Percentiles rank a stretch among this genome's conserved stretches.
phyloP scores from a whole-genome alignment of 2,329 filamentous ascomycete genomes.

The Helminthosporium solani region DNA sequence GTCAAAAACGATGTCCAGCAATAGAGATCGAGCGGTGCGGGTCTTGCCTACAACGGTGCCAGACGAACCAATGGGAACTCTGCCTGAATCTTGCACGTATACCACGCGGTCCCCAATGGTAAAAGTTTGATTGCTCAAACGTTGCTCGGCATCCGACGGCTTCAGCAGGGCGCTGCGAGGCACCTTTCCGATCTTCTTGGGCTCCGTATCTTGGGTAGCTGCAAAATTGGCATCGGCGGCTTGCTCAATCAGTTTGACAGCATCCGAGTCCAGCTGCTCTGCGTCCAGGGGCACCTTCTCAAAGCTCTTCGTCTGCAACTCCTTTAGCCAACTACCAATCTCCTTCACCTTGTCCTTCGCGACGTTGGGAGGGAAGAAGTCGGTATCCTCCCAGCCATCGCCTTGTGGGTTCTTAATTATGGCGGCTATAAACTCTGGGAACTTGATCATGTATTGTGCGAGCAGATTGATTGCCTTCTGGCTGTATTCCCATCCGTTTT shows the following conservation, averaged over 20 bases:
- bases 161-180: slow-evolving; percentile 86
- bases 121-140: slow-evolving; percentile 82
- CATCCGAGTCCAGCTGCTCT: slow-evolving; percentile 89
- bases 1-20: slow-evolving; percentile 93
- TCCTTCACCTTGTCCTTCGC: slow-evolving; percentile 86
- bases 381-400: slow-evolving; percentile 78
- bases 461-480: slow-evolving; percentile 77
- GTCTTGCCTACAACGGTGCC: slow-evolving; percentile 96
- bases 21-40: slow-evolving; percentile 75
- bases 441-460: slow-evolving; percentile 85
- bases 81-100: slow-evolving; percentile 88
- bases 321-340: slow-evolving; percentile 90
- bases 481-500: slow-evolving; percentile 94
- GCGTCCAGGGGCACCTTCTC: slow-evolving; percentile 95
- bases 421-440: slow-evolving; percentile 91
- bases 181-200: slow-evolving; percentile 74
- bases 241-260: slow-evolving; percentile 77
- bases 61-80: slow-evolving; percentile 87
- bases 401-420: slow-evolving; percentile 83
- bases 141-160: slow-evolving; percentile 93
- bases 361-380: slow-evolving; percentile 75
- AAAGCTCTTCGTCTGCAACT: slow-evolving; percentile 85
- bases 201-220: slow-evolving; percentile 45
- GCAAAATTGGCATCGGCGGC: slow-evolving; percentile 62
- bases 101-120: slow-evolving; percentile 85